Conservation (phyloP, 108 stramenopile genomes). For the Ochromonas danica region DNA sequence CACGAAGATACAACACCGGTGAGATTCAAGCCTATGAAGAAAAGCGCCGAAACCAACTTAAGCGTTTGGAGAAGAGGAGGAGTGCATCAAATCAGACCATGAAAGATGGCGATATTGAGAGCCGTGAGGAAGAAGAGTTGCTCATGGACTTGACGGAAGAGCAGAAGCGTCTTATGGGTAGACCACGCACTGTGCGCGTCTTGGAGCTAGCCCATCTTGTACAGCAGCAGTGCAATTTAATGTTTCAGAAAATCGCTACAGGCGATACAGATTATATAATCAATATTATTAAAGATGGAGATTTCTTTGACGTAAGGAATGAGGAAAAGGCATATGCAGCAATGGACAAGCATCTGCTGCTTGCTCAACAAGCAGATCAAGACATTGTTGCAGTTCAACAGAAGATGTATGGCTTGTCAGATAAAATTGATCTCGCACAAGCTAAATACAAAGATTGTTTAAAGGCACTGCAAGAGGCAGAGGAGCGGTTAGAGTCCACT, state of each 20-base stretch:
- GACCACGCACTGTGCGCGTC: neutral
- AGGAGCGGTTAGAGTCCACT: neutral
- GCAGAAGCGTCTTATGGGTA: neutral
- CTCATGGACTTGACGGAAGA: neutral
- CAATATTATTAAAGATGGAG: neutral
- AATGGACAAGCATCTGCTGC: neutral
- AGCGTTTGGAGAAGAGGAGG: neutral
- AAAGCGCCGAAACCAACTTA: neutral
- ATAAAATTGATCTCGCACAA: neutral
- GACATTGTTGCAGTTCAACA: neutral
- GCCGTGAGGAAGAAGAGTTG: too few relatives aligned
- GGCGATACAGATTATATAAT: neutral
- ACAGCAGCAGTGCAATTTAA: conserved; percentile 5
- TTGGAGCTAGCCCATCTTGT: conserved; percentile 20
- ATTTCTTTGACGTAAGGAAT: conserved; percentile 13
- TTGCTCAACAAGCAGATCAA: neutral
- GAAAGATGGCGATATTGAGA: too few relatives aligned
- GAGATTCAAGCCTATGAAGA: neutral
- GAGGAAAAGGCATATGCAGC: neutral
- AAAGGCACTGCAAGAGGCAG: neutral
- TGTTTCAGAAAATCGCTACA: conserved; percentile 5
- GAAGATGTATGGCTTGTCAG: neutral
- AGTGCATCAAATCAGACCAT: too few relatives aligned
- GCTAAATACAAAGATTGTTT: neutral
- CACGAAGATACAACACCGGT: neutral